Evolutionary conservation across 495 filamentous ascomycete genomes (phyloP), one percentile per base, ranked within the genome.

Genomic region (Patellaria atrata): DNA sequence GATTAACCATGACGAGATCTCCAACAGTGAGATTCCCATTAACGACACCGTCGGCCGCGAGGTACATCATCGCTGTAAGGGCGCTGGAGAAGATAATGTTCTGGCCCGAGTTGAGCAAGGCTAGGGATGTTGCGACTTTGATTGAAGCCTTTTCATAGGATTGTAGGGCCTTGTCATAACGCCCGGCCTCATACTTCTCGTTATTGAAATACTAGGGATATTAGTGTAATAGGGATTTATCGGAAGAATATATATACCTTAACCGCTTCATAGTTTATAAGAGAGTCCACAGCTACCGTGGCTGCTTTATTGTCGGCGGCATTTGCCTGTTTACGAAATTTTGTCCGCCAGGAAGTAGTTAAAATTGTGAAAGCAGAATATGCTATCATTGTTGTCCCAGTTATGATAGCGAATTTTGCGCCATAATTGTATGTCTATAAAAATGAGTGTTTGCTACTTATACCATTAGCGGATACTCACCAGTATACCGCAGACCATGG

Each of bases 261-360:
- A 44, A 97, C 89, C 11, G 89, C 91, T 55, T 97, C 89, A 51
- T 94, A 96, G 58, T 96, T 96, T 62, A 97, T 92, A 21, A 97
- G 62, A 1, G 84, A 86, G 58, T 97, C 89, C 1, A 96, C 87
- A 1, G 87, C 89, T 20, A 94, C 83, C 0, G 87, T 96, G 7
- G 86, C 87, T 8, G 82, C 91, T 46, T 77, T 79, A 54, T 96
- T 97, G 51, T 97, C 89, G 1, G 91, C 89, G 6, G 82, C 85
- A 57, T 97, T 97, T 17, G 87, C 83, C 53, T 83, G 78, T 39
- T 85, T 82, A 20, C 89, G 69, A 58, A 97, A 97, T 55, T 87
- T 92, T 8, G 91, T 97, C 49, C 89, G 67, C 89, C 89, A 97
- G 3, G 87, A 76, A 3, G 89, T 97, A 1, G 89, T 97, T 44